Conservation (phyloP, 768 basidiomycete genomes). For the Lanmaoa pseudosensibilis region DNA sequence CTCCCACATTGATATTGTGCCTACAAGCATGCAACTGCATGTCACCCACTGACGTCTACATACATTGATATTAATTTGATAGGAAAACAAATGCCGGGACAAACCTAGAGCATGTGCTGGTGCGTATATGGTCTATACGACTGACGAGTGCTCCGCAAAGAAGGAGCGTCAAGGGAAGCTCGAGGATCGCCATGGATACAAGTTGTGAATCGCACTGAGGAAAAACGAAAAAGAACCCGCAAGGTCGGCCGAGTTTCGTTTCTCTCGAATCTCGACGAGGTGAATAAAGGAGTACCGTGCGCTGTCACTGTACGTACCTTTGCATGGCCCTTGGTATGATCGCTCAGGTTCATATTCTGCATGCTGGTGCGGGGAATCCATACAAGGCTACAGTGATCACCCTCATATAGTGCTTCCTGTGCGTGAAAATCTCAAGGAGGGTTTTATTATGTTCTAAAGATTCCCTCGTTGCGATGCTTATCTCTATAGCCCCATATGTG, state of each 20-base stretch:
- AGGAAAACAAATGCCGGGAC: not conserved
- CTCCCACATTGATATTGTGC: not conserved
- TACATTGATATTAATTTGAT: not conserved
- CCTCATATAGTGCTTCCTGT: conserved; percentile 14
- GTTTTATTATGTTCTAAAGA: not conserved
- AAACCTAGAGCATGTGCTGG: not conserved
- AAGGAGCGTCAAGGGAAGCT: not conserved
- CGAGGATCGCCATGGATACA: not conserved
- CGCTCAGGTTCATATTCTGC: not conserved
- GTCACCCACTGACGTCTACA: not conserved
- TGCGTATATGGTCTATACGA: not conserved
- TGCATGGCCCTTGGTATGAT: not conserved
- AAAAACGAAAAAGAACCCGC: not conserved
- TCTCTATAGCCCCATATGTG: not conserved
- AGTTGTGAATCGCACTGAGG: not conserved
- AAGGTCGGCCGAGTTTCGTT: not conserved
- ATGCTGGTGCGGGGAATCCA: not conserved
- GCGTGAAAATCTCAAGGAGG: not conserved
- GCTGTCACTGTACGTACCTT: not conserved
- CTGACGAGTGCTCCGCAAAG: not conserved
- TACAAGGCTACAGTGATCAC: not conserved
- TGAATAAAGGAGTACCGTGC: not conserved
- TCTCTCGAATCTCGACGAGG: not conserved
- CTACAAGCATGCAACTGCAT: not conserved
- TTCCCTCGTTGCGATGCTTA: not conserved